These are phyloP conservation scores for Kodamaea nitidulidarum DNA, from an alignment of 805 yeast genomes.

Conservation along the genomic window DNA sequence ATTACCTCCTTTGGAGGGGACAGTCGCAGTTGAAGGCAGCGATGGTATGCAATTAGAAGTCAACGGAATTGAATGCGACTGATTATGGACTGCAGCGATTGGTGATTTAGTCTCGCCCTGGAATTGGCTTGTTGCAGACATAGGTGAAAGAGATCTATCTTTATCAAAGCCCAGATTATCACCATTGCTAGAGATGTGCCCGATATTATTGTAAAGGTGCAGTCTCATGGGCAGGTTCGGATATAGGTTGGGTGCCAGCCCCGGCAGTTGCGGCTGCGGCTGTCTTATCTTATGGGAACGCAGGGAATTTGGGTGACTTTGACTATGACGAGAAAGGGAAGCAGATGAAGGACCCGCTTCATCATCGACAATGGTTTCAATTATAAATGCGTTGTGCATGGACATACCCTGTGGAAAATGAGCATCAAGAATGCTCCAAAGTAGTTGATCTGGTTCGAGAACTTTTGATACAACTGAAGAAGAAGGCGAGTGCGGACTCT, in stretches of 20 bases:
- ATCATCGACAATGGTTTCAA: conserved; percentile 40
- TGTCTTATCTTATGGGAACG: conserved; percentile 8
- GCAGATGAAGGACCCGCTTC: conserved; percentile 6
- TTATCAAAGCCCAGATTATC: background rate
- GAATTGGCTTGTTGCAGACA: background rate
- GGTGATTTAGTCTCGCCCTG: conserved; percentile 7
- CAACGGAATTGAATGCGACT: conserved; percentile 34
- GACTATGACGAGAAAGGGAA: conserved; percentile 3
- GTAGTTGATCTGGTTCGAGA: conserved; percentile 58
- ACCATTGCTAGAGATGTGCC: background rate
- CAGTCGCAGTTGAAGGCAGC: conserved; percentile 3
- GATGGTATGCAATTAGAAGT: conserved; percentile 17
- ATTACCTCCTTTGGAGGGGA: background rate
- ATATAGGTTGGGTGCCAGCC: conserved; percentile 2
- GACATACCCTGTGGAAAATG: conserved; percentile 67
- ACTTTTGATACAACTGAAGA: conserved; percentile 3
- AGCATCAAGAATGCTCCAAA: conserved; percentile 55
- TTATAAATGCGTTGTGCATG: conserved; percentile 59
- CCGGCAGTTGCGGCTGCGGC: conserved; percentile 9
- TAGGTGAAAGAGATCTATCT: conserved; percentile 6
- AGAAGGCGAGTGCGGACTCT: conserved; percentile 3
- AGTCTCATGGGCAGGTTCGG: background rate
- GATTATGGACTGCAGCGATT: conserved; percentile 19
- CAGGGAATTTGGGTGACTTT: background rate
- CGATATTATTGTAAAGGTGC: background rate